phyloP scores from a whole-genome alignment of 768 basidiomycete species.

The Leccinum disarticulatum region DNA sequence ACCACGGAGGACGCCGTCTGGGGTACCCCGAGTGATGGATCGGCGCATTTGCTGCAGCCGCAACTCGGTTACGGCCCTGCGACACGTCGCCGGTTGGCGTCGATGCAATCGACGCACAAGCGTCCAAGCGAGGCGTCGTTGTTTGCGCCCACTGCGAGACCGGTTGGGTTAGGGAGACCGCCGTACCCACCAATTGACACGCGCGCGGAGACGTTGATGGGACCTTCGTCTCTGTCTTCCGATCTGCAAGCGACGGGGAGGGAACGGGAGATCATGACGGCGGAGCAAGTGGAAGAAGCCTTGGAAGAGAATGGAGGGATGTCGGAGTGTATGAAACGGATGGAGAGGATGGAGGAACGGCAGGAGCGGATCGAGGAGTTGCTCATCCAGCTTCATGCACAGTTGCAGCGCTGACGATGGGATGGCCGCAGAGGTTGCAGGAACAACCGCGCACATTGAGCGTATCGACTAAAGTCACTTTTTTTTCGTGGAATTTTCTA shows the following conservation, averaged over 20 bases:
- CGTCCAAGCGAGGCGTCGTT: conserved; percentile 16
- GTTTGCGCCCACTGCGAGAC: not conserved
- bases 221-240: conserved; percentile 28
- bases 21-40: conserved; percentile 13
- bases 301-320: conserved; percentile 28
- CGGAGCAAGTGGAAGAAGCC: conserved; percentile 28
- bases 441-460: not conserved
- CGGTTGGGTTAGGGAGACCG: conserved; percentile 10
- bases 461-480: not conserved
- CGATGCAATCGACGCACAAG: conserved; percentile 28
- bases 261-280: conserved; percentile 20
- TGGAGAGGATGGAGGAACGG: conserved; percentile 42
- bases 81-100: conserved; percentile 39
- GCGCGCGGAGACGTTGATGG: conserved; percentile 20
- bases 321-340: conserved; percentile 32
- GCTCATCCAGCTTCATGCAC: conserved; percentile 34
- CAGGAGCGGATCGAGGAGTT: conserved; percentile 52
- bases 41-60: conserved; percentile 8
- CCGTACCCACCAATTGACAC: conserved; percentile 24
- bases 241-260: conserved; percentile 14
- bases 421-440: not conserved
- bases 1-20: too few species aligned
- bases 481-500: not conserved
- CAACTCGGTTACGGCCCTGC: conserved; percentile 39
- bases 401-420: conserved; percentile 12